Conservation (phyloP, 2,329 filamentous ascomycete genomes). For the Colletotrichum melonis region DNA sequence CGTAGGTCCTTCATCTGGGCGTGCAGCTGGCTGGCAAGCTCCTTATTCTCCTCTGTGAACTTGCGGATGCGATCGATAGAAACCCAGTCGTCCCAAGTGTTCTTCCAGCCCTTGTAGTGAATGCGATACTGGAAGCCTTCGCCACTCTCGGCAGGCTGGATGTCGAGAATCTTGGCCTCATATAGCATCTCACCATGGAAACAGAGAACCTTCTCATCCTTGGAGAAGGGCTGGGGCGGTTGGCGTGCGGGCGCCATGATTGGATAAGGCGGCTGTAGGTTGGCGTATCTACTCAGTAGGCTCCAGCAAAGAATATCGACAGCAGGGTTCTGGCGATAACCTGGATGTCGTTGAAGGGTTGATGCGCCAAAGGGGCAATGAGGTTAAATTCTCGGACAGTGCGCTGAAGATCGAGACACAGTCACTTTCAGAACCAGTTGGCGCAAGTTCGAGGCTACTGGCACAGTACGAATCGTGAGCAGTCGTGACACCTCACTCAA, state of each 20-base stretch:
- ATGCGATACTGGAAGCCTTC: slow-evolving; percentile 86
- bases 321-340: neutral
- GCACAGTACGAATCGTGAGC: slow-evolving; percentile 16
- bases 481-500: slow-evolving; percentile 1
- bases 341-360: slow-evolving; percentile 3
- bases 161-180: slow-evolving; percentile 93
- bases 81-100: slow-evolving; percentile 99
- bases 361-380: slow-evolving; percentile 26
- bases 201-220: slow-evolving; percentile 95
- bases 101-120: slow-evolving; percentile 99
- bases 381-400: slow-evolving; percentile 36
- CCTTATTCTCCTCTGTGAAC: slow-evolving; percentile 93
- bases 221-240: slow-evolving; percentile 59
- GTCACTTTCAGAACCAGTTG: neutral
- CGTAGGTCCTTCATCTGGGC: slow-evolving; percentile 74
- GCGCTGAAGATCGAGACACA: slow-evolving; percentile 2
- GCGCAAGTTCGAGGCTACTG: neutral
- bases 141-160: slow-evolving; percentile 75
- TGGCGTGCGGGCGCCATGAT: slow-evolving; percentile 56
- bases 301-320: neutral
- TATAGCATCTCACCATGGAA: slow-evolving; percentile 98
- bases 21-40: slow-evolving; percentile 81
- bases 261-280: neutral
- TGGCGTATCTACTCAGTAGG: neutral
- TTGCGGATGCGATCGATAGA: slow-evolving; percentile 93